These are phyloP conservation scores for Pythium brachiatum DNA, from an alignment of 352 stramenopile genomes.

Conservation along the genomic window DNA sequence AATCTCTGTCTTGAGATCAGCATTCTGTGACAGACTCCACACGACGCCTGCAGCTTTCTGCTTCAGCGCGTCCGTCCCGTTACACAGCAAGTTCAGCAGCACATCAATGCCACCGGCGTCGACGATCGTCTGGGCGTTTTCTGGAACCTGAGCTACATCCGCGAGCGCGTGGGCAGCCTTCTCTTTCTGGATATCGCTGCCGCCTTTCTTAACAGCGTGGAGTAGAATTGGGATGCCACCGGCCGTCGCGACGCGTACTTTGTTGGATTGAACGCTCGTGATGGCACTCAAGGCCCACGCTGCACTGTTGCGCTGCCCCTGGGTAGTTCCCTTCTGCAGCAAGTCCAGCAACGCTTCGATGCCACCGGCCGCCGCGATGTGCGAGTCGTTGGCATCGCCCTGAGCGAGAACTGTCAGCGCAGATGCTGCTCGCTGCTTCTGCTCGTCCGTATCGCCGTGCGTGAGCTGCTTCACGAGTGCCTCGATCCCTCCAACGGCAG, in stretches of 20 bases:
- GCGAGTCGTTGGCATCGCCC: constrained; percentile 1
- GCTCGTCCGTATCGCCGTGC: constrained; percentile 1
- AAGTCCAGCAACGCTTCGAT: constrained; percentile 8
- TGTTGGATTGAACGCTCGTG: constrained; percentile 1
- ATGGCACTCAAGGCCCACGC: constrained; percentile 12
- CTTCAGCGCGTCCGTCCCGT: background rate
- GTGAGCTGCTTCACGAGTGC: constrained; percentile 3
- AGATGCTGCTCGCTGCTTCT: constrained; percentile 2
- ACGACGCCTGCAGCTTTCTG: background rate
- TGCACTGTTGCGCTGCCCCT: constrained; percentile 4
- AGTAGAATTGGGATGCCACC: constrained; percentile 7
- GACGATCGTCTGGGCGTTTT: background rate
- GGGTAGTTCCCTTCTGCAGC: background rate
- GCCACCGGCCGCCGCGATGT: constrained; percentile 7
- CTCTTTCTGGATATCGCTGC: background rate
- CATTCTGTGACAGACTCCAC: constrained; percentile 1
- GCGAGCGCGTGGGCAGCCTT: constrained; percentile 1
- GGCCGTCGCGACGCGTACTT: background rate
- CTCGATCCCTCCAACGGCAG: constrained; percentile 1
- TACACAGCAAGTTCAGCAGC: background rate
- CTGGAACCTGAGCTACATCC: background rate
- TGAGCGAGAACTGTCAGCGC: constrained; percentile 8
- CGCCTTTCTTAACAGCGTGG: background rate
- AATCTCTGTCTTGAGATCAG: background rate
- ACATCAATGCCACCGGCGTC: background rate